These are phyloP conservation scores for Thelonectria blattea DNA, from an alignment of 2,329 filamentous ascomycete genomes.

Conservation along the genomic window DNA sequence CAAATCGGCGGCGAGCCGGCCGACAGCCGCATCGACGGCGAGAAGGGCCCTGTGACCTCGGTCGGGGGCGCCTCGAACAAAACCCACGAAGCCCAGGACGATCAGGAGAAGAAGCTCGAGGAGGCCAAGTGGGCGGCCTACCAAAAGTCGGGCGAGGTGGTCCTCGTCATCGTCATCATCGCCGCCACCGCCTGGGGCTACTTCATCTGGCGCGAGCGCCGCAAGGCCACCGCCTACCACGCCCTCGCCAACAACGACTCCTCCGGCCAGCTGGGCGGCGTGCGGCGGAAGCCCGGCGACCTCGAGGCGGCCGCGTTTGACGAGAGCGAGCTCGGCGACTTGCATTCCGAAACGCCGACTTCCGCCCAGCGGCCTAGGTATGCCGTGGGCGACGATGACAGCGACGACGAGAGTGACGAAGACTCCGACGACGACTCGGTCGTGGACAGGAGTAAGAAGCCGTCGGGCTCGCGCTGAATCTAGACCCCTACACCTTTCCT, in stretches of 20 bases:
- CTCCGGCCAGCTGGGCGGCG: conserved; percentile 50
- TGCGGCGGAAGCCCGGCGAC: conserved; percentile 57
- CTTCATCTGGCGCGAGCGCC: conserved; percentile 68
- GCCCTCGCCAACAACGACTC: conserved; percentile 52
- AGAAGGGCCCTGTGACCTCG: conserved; percentile 78
- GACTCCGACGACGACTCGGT: conserved; percentile 44
- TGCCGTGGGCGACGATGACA: conserved; percentile 57
- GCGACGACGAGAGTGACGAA: conserved; percentile 48
- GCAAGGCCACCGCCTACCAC: conserved; percentile 61
- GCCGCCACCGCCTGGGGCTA: conserved; percentile 78
- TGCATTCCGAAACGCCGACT: conserved; percentile 58
- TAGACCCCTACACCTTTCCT: not conserved
- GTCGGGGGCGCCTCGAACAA: conserved; percentile 72
- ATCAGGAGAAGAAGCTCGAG: conserved; percentile 71
- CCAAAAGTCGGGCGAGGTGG: conserved; percentile 83
- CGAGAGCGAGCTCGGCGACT: conserved; percentile 68
- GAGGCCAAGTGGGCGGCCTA: conserved; percentile 90
- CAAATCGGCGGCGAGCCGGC: conserved; percentile 82
- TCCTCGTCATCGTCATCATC: conserved; percentile 80
- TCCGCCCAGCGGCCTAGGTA: conserved; percentile 56
- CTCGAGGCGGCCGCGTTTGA: conserved; percentile 70
- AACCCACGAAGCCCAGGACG: conserved; percentile 59
- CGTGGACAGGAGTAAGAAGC: conserved; percentile 24
- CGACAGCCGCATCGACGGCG: conserved; percentile 83
- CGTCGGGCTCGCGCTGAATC: conserved; percentile 6